Evolutionary conservation across 257 asterid species (phyloP), one percentile per base, ranked within the genome.

Genomic region (Hygrophila difformis): DNA sequence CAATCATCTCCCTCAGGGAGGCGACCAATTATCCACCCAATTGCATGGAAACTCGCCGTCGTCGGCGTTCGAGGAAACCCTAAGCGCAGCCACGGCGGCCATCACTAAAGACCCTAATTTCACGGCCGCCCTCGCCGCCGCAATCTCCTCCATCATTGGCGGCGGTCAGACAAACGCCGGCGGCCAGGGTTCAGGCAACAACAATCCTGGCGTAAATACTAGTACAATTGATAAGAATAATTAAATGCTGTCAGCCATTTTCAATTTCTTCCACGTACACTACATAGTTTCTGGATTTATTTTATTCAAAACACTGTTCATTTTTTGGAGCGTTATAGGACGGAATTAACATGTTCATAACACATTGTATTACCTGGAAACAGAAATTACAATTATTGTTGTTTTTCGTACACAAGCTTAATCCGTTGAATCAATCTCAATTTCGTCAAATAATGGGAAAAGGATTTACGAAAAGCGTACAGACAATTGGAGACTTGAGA

Each of bases 41-140:
- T 45, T n/a, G 29, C 29, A 3, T 3, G 37, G 34, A 19, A 46
- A 39, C 12, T 60, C 51, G 13, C 17, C 52, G n/a, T 48, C 65
- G 6, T 62, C 76, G 0, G 55, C 69, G 2, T 69, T 65, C 19
- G 59, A 84, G 5, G 91, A 86, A 47, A 72, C 89, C 0, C 82
- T 85, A 9, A 74, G 81, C 28, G 93, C 96, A 0, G 91, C 94
- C 35, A 82, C 93, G 0, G 93, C 94, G 0, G 37, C 37, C 3
- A 33, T 33, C 37, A 9, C 37, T 12, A 2, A 3, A 33, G 98
- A 91, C 46, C 97, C 99, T 5, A 82, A 91, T 55, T 91, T 91
- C 55, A 80, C 93, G 0, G 94, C 97, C 0, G 96, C 92, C 36
- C 82, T 91, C 0, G 95, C 95, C 0, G 94, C 96, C 0, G 97